Base-by-base conservation (phyloP, 2,329 filamentous ascomycete genomes). In the Fusarium sambucinum region DNA sequence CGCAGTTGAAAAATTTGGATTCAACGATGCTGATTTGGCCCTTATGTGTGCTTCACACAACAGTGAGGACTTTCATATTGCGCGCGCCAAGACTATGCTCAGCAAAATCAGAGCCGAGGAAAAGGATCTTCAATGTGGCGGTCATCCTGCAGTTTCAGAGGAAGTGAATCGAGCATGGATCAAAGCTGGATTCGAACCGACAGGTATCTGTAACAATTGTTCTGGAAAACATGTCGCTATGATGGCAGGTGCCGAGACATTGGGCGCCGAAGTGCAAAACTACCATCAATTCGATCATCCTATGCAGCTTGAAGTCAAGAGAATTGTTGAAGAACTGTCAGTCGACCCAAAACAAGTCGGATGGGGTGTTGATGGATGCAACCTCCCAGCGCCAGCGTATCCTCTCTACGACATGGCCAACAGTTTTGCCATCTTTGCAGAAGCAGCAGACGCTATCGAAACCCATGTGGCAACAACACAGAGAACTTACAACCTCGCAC, bases 201-300 rank as follows among this genome's bases (percentile, higher is more conserved):
- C 78, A 0, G 73, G 73, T 0, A 70, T 83, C 1, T 78, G 75
- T 48, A 84, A 80, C 52, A 84, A 84, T 59, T 85, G 82, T 62
- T 84, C 82, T 0, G 83, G 82, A 2, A 85, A 85, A 40, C 82
- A 85, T 64, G 79, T 75, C 5, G 82, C 80, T 1, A 84, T 85
- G 81, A 68, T 84, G 23, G 82, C 79, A 1, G 83, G 78, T 2
- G 76, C 82, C 0, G 76, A 73, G 29, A 77, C 78, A 0, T 51
- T 85, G 1, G 79, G 76, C 1, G 77, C 72, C 9, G 45, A 55
- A 0, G 55, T 77, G 5, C 56, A 23, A 1, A 72, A 69, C 40
- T 83, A 83, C 61, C 80, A 84, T 46, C 59, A 76, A 0, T 62
- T 74, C 0, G 61, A 63, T 0, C 77, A 82, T 58, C 79, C 79